Percentiles rank a stretch among this genome's conserved stretches.
These are phyloP conservation scores for Piloderma croceum DNA, from an alignment of 768 basidiomycete genomes.

Conservation along the genomic window DNA sequence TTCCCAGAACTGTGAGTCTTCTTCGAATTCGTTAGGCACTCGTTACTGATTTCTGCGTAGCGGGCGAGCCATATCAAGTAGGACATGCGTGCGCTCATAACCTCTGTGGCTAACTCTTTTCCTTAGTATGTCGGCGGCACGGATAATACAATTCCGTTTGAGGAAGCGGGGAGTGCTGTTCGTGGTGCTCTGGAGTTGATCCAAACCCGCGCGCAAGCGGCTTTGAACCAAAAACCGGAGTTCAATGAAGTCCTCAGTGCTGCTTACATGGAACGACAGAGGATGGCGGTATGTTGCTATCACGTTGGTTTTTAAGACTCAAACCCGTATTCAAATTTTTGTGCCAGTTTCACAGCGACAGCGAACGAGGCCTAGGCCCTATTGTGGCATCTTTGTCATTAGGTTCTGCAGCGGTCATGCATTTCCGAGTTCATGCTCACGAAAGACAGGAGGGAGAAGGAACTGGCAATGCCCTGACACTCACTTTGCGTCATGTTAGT, in stretches of 20 bases:
- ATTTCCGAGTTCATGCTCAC: conserved; percentile 54
- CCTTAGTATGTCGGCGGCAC: conserved; percentile 72
- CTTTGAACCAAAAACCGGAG: conserved; percentile 31
- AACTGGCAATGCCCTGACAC: conserved; percentile 39
- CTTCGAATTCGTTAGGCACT: background rate
- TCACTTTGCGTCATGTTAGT: conserved; percentile 64
- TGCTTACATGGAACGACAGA: conserved; percentile 82
- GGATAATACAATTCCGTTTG: conserved; percentile 64
- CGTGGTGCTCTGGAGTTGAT: conserved; percentile 54
- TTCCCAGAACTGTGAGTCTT: conserved; percentile 69
- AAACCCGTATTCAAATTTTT: conserved; percentile 2
- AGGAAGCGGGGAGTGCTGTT: conserved; percentile 54
- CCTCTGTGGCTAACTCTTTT: background rate
- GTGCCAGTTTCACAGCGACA: conserved; percentile 72
- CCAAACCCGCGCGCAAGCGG: conserved; percentile 43
- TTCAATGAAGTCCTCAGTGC: conserved; percentile 82
- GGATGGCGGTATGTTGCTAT: conserved; percentile 61
- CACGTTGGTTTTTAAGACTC: conserved; percentile 1
- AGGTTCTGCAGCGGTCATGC: conserved; percentile 74
- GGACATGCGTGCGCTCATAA: conserved; percentile 7
- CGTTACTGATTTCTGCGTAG: conserved; percentile 30
- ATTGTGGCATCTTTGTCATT: conserved; percentile 71
- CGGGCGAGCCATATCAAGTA: conserved; percentile 78
- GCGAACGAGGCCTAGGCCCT: conserved; percentile 67
- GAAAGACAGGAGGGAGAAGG: conserved; percentile 28